Evolutionary conservation across 2,329 filamentous ascomycete genomes (phyloP).

Genomic region (Neonectria ditissima): DNA sequence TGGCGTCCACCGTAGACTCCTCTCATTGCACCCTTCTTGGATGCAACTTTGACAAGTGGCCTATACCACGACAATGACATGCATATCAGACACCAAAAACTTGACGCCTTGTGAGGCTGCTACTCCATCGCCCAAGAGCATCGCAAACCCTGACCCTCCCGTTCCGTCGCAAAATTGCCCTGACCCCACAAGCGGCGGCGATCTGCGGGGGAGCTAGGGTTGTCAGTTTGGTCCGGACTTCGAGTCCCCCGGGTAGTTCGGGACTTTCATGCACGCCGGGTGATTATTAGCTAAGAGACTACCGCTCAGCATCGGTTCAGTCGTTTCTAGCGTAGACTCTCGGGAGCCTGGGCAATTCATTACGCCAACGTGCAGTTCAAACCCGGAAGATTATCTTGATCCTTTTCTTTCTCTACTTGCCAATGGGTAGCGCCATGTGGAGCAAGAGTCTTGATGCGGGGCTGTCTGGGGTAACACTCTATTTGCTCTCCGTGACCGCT

Average conservation of each 20-base stretch:
- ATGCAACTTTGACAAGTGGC: not conserved
- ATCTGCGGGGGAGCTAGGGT: no score
- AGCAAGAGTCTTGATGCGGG: not conserved
- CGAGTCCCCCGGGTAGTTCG: not conserved
- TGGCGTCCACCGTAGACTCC: no score
- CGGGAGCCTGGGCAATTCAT: not conserved
- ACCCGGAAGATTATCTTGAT: not conserved
- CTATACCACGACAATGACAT: not conserved
- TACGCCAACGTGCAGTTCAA: not conserved
- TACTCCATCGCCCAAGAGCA: not conserved
- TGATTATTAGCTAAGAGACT: conserved; percentile 16
- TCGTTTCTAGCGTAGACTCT: not conserved
- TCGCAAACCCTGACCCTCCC: no score
- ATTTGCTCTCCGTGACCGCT: conserved; percentile 1
- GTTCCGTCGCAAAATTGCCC: no score
- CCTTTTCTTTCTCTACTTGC: not conserved
- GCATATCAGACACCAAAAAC: not conserved
- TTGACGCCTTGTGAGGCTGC: not conserved
- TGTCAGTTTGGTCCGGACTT: no score
- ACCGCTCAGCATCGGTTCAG: not conserved
- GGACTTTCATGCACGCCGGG: conserved; percentile 1
- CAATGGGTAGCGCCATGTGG: no score
- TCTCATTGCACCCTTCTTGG: not conserved
- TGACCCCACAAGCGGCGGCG: no score
- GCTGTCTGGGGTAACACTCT: conserved; percentile 5